These are phyloP conservation scores for Dysphania ambrosioides DNA, from an alignment of 148 eudicot species.

Conservation along the genomic window DNA sequence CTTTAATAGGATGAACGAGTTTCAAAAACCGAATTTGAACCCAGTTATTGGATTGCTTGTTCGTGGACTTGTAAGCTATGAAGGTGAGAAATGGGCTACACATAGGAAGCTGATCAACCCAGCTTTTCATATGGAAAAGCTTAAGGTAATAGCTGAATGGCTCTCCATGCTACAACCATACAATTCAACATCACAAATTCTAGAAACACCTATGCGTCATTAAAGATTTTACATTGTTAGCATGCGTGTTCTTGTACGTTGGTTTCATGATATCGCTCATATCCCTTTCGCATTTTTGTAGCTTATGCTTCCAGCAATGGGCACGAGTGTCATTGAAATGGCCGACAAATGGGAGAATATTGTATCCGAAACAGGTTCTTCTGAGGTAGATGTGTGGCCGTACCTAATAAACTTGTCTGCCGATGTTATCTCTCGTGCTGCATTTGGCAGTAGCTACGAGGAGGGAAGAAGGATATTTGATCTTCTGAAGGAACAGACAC, in stretches of 20 bases:
- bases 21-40: too few relatives aligned
- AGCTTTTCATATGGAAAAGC: constrained; percentile 45
- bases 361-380: constrained; percentile 23
- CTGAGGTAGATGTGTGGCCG: constrained; percentile 43
- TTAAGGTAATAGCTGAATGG: constrained; percentile 42
- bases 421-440: constrained; percentile 42
- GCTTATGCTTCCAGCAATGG: constrained; percentile 41
- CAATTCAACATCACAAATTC: too few relatives aligned
- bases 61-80: too few relatives aligned
- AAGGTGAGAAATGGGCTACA: too few relatives aligned
- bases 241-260: background rate
- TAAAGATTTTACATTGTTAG: background rate
- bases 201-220: too few relatives aligned
- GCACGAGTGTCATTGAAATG: constrained; percentile 28
- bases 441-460: constrained; percentile 41
- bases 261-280: background rate
- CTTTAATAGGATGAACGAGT: too few relatives aligned
- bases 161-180: background rate
- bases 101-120: too few relatives aligned
- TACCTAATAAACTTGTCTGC: constrained; percentile 29
- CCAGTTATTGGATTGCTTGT: too few relatives aligned
- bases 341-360: constrained; percentile 37
- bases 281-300: background rate
- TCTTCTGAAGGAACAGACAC: constrained; percentile 31
- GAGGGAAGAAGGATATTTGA: constrained; percentile 44